Percentiles rank a stretch among this genome's conserved stretches.
Conservation (phyloP, 441 rosid species). For the Populus hybrid region DNA sequence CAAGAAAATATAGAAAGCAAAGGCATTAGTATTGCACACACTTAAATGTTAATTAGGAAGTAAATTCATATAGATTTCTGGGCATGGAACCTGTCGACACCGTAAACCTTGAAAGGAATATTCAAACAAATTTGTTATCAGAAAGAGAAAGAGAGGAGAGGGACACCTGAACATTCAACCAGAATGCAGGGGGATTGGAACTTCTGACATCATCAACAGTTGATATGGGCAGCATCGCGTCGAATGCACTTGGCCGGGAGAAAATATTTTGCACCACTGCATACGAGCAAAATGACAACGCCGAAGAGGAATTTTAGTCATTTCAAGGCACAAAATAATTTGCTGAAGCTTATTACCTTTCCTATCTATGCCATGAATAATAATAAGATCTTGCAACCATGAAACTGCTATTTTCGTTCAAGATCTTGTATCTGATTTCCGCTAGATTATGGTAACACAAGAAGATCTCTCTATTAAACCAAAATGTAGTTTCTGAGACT, state of each 20-base stretch:
- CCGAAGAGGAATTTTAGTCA: not conserved
- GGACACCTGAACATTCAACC: slow-evolving; percentile 79
- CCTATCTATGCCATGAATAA: not conserved
- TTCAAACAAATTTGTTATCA: not conserved
- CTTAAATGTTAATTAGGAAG: not conserved
- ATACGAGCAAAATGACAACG: not conserved
- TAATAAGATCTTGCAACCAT: too few relatives aligned
- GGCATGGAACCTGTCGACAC: not conserved
- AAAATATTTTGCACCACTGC: slow-evolving; percentile 61
- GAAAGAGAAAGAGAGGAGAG: not conserved
- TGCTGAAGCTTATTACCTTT: not conserved
- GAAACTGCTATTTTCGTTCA: too few relatives aligned
- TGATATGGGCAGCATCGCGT: slow-evolving; percentile 37
- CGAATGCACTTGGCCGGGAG: slow-evolving; percentile 57
- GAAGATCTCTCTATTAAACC: not conserved
- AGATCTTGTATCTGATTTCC: not conserved
- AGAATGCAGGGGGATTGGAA: slow-evolving; percentile 37
- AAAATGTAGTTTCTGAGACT: slow-evolving; percentile 14
- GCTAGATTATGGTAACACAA: not conserved
- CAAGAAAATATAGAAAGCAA: not conserved
- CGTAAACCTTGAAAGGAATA: not conserved
- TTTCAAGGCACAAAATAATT: not conserved
- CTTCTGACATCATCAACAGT: slow-evolving; percentile 44
- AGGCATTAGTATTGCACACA: not conserved
- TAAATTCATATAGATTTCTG: not conserved